Evolutionary conservation across 495 filamentous ascomycete genomes (phyloP).

Genomic region (Xylaria intraflava): DNA sequence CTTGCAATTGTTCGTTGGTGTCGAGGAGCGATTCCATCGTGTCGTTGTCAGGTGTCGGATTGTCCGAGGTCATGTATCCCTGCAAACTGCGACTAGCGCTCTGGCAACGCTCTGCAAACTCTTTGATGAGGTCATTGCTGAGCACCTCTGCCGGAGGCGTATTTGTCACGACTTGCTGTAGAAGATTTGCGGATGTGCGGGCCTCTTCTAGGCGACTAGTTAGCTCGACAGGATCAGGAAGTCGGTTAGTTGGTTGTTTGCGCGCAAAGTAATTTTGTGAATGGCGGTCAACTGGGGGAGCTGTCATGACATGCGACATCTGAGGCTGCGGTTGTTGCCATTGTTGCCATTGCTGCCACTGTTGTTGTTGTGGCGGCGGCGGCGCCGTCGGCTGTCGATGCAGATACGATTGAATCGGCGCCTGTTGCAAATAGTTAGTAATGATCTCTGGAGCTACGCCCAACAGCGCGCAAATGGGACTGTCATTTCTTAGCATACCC

Average conservation of each 20-base stretch:
- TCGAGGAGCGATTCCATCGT: conserved; percentile 90
- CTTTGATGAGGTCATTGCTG: conserved; percentile 76
- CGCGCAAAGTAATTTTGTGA: conserved; percentile 39
- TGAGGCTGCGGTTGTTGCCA: not conserved
- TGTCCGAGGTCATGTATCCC: conserved; percentile 69
- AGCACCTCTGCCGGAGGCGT: conserved; percentile 72
- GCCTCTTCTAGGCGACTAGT: conserved; percentile 83
- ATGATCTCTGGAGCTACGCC: not conserved
- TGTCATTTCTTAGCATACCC: conserved; percentile 10
- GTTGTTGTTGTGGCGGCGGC: conserved; percentile 14
- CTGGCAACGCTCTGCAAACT: conserved; percentile 85
- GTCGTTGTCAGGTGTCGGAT: conserved; percentile 81
- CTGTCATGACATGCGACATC: conserved; percentile 4
- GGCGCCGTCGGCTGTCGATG: not conserved
- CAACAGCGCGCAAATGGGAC: not conserved
- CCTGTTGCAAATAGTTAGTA: not conserved
- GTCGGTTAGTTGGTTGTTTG: conserved; percentile 34
- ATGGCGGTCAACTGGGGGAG: conserved; percentile 17
- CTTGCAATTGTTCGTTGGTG: conserved; percentile 81
- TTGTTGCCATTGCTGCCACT: too few species aligned
- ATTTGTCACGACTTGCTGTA: conserved; percentile 79
- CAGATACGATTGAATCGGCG: conserved; percentile 9
- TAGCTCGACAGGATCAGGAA: conserved; percentile 77
- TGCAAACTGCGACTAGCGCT: conserved; percentile 72
- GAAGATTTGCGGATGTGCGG: conserved; percentile 77